Conservation (phyloP, 225 moss, liverwort and hornwort species). For the Rhytidiadelphus loreus region DNA sequence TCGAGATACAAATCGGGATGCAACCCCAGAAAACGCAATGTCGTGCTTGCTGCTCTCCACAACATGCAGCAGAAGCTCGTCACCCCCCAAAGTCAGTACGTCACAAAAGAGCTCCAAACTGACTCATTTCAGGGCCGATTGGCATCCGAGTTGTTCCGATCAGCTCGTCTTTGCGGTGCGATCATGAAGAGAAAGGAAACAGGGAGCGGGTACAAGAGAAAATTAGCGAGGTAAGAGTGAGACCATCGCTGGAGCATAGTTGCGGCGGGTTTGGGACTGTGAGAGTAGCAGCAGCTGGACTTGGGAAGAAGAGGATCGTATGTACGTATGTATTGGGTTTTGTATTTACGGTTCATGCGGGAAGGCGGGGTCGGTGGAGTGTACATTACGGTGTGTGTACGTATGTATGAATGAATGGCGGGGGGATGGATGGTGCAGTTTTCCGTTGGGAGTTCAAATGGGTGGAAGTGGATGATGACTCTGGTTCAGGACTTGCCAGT, state of each 20-base stretch:
- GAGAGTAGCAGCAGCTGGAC: not conserved
- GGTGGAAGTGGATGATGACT: not conserved
- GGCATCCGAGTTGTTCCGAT: not conserved
- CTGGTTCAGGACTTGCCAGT: not conserved
- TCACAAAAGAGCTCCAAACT: no score
- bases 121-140: not conserved
- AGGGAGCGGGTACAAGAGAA: no score
- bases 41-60: not conserved
- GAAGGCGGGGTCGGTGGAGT: not conserved
- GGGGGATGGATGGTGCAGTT: not conserved
- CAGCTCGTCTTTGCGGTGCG: not conserved
- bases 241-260: not conserved
- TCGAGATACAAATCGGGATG: not conserved
- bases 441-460: slow-evolving; percentile 6
- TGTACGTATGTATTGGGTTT: not conserved
- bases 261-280: not conserved
- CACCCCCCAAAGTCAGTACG: not conserved
- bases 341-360: not conserved
- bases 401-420: not conserved
- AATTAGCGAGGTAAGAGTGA: not conserved
- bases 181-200: no score
- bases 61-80: not conserved
- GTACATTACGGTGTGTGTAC: not conserved
- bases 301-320: not conserved
- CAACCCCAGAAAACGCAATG: not conserved